These are phyloP conservation scores for Boletus insuetus DNA, from an alignment of 768 basidiomycete genomes.

Conservation along the genomic window DNA sequence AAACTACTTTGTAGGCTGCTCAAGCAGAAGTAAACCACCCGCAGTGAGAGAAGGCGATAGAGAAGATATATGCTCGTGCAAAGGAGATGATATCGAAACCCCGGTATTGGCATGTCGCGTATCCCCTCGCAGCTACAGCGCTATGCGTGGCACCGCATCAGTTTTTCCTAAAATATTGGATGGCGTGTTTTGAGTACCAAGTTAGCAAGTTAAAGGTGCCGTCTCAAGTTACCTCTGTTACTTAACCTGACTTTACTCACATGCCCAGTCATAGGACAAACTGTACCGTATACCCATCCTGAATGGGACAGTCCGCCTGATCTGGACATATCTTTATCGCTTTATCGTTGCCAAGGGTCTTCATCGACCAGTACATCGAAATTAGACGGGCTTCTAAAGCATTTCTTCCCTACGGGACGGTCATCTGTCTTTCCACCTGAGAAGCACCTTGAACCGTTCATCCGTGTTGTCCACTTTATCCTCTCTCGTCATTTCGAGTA, in stretches of 20 bases:
- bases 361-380: slow-evolving; percentile 74
- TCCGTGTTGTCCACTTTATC: slow-evolving; percentile 78
- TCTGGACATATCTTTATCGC: slow-evolving; percentile 98
- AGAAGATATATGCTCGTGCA: slow-evolving; percentile 77
- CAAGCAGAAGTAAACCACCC: slow-evolving; percentile 97
- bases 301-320: slow-evolving; percentile 77
- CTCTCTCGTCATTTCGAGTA: slow-evolving; percentile 82
- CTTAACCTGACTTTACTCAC: slow-evolving; percentile 1
- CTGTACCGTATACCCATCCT: slow-evolving; percentile 64
- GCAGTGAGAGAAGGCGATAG: slow-evolving; percentile 90
- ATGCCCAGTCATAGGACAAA: slow-evolving; percentile 59
- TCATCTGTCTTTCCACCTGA: slow-evolving; percentile 62
- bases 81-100: slow-evolving; percentile 84
- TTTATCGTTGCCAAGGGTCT: slow-evolving; percentile 86
- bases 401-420: slow-evolving; percentile 76
- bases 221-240: not conserved
- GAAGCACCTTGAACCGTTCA: slow-evolving; percentile 72
- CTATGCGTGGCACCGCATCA: slow-evolving; percentile 87
- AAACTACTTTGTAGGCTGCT: slow-evolving; percentile 59
- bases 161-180: slow-evolving; percentile 84
- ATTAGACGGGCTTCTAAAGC: slow-evolving; percentile 69
- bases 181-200: slow-evolving; percentile 65
- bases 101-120: slow-evolving; percentile 85
- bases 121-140: slow-evolving; percentile 77
- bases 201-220: slow-evolving; percentile 78